These are phyloP conservation scores for Kazachstania africana DNA, from an alignment of 805 yeast genomes.

Conservation along the genomic window DNA sequence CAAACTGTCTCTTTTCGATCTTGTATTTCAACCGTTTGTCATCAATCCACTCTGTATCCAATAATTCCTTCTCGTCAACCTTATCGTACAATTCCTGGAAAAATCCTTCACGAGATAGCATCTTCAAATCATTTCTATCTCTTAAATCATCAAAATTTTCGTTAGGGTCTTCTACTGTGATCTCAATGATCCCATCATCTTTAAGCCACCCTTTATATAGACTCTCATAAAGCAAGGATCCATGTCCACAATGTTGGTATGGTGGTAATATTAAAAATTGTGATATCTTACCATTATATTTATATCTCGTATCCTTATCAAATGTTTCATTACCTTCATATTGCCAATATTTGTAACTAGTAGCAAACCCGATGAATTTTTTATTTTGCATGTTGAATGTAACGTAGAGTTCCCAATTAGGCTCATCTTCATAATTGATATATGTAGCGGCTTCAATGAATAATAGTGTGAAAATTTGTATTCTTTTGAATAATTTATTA, in stretches of 20 bases:
- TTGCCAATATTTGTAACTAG: conserved; percentile 76
- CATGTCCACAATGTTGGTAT: conserved; percentile 63
- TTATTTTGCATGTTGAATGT: conserved; percentile 28
- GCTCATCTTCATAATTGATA: conserved; percentile 58
- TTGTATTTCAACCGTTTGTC: conserved; percentile 34
- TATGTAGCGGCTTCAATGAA: conserved; percentile 92
- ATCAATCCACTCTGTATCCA: conserved; percentile 36
- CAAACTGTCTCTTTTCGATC: conserved; percentile 68
- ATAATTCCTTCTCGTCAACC: too few species aligned
- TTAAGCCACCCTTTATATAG: conserved; percentile 44
- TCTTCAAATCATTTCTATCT: conserved; percentile 63
- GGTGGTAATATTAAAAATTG: conserved; percentile 83
- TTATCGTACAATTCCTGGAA: too few species aligned
- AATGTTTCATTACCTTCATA: conserved; percentile 38
- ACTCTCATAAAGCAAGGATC: conserved; percentile 49
- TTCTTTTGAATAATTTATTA: conserved; percentile 30
- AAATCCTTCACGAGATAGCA: too few species aligned
- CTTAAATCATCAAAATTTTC: conserved; percentile 86
- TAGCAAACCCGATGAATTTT: conserved; percentile 64
- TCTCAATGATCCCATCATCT: conserved; percentile 46
- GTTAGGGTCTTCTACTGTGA: conserved; percentile 90
- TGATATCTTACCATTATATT: conserved; percentile 60
- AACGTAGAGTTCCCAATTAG: conserved; percentile 69
- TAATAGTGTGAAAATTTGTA: conserved; percentile 69
- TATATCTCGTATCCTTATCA: conserved; percentile 16